Conservation (phyloP, 2,329 filamentous ascomycete genomes). For the Aspergillus brasiliensis region DNA sequence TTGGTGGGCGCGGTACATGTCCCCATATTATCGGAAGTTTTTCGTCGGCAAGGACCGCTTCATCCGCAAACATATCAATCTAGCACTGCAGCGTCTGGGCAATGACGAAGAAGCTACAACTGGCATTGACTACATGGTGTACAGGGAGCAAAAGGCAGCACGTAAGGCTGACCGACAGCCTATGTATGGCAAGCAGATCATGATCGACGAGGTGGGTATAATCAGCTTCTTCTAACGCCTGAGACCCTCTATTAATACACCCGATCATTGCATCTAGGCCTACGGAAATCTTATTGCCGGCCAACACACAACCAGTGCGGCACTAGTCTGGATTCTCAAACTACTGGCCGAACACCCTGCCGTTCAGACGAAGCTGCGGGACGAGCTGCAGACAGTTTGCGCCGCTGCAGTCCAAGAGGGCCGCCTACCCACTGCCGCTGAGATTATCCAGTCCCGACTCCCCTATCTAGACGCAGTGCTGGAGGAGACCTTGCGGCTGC, state of each 20-base stretch:
- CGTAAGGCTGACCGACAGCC: background rate
- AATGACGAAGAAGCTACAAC: background rate
- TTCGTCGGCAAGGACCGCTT: slow-evolving; percentile 32
- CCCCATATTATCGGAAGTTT: background rate
- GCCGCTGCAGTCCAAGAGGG: background rate
- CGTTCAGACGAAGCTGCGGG: slow-evolving; percentile 40
- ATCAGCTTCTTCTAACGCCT: background rate
- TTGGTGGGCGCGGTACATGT: background rate
- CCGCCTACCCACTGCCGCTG: slow-evolving; percentile 21
- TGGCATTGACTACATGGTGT: background rate
- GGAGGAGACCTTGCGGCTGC: slow-evolving; percentile 44
- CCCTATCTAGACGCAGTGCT: slow-evolving; percentile 48
- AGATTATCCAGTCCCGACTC: slow-evolving; percentile 34
- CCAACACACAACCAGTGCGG: slow-evolving; percentile 51
- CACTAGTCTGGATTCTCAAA: slow-evolving; percentile 46
- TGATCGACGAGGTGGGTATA: slow-evolving; percentile 15
- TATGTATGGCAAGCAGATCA: background rate
- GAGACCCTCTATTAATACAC: background rate
- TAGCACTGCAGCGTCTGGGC: background rate
- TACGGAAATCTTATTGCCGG: slow-evolving; percentile 44
- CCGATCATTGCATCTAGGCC: slow-evolving; percentile 8
- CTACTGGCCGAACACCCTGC: slow-evolving; percentile 37
- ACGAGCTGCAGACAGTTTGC: background rate
- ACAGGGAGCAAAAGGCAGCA: background rate
- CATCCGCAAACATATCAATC: background rate